Evolutionary conservation across 768 basidiomycete species (phyloP), one percentile per base, ranked within the genome.

Genomic region (Boletus reticulatus): DNA sequence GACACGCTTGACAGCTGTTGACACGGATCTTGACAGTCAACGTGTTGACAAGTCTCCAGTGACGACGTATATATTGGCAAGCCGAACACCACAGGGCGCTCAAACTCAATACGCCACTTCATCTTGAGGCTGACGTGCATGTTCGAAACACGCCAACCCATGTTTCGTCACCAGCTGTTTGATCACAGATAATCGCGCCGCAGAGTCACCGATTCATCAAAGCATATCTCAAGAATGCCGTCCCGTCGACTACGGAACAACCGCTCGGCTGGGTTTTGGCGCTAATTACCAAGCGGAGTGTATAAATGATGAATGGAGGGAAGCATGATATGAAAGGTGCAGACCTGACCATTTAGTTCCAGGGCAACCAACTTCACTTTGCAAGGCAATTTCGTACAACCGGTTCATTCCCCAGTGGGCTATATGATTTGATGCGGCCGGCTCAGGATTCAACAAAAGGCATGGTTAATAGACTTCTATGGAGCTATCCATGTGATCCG

Each of bases 401-500:
- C 20, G 34, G 29, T 56, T 61, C 59, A 64, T 65, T 64, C 57
- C 67, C 56, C 58, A 61, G 55, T 47, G 43, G 55, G 67, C 22
- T 52, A 60, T 31, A 67, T 64, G 43, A 53, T 38, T 56, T 64
- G 67, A 62, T 70, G 63, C 45, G 54, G 55, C 45, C 43, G 44
- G 53, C 34, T 48, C 52, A 62, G 46, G 41, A 43, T 62, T 59
- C 56, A 63, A 56, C 43, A 58, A 53, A 48, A 48, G 52, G 59
- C 58, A 61, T 66, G 48, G 59, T 57, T 38, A 60, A 65, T 59
- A 61, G 47, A 43, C 53, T 59, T 68, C 59, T 64, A 65, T 61
- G 41, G 50, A 29, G 53, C 55, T 55, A 57, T 58, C 54, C 66
- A 47, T 57, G 56, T 65, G 63, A 70, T 69, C 68, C 61, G 64